Evolutionary conservation across 768 basidiomycete species (phyloP), one percentile per base, ranked within the genome.

Genomic region (Coprinopsis strossmayeri): DNA sequence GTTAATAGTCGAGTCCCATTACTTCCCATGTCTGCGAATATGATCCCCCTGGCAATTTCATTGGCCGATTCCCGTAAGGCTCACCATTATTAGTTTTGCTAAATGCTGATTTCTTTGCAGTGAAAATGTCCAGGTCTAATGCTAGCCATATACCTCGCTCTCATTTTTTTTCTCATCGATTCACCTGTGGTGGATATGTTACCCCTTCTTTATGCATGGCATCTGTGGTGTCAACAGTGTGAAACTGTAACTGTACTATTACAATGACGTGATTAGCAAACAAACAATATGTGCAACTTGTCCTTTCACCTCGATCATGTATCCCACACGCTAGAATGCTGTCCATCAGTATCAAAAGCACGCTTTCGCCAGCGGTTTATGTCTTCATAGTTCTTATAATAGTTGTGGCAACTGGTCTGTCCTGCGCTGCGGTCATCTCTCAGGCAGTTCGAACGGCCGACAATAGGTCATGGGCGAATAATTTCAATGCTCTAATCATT

Each of bases 11-110:
- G 38, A 52, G 18, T 49, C 50, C 23, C 21, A 79, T 81, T 18
- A 69, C 77, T 38, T 86, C 62, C 64, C 76, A 70, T 55, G 84
- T 86, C 24, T 87, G 85, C 68, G 82, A 87, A 65, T 87, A 87
- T 59, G 74, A 64, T 26, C 70, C 72, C 10, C 69, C 73, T 35
- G 85, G 85, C 38, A 87, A 87, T 62, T 69, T 87, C 55, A 69
- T 72, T 18, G 82, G 82, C 26, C 55, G 74, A 47, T 86, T 84
- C 55, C 61, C 62, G 82, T 83, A 63, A 56, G 82, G 75, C 45
- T 40, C 4, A 32, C n/a, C n/a, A n/a, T n/a, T n/a, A n/a, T n/a
- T n/a, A n/a, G n/a, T n/a, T n/a, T n/a, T n/a, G n/a, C n/a, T n/a
- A n/a, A n/a, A n/a, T 38, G 3, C 27, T 34, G 9, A 34, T 28